Evolutionary conservation across 1,139 yeast species (phyloP).

Genomic region (Yamadazyma membranifaciens): DNA sequence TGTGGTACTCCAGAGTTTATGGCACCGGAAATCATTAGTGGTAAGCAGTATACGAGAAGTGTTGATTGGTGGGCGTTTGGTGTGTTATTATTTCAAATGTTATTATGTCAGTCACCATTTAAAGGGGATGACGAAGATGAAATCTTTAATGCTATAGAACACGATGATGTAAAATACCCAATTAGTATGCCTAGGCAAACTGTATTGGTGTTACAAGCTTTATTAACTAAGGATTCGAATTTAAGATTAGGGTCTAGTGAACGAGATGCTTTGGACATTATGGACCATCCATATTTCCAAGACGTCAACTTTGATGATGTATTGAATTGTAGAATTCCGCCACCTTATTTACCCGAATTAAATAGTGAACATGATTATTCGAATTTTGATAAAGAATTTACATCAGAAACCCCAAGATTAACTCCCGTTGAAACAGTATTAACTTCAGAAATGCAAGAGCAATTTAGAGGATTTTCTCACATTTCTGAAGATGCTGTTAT

Average conservation of each 20-base stretch:
- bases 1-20: slow-evolving; percentile 99
- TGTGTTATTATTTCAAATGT: slow-evolving; percentile 91
- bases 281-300: slow-evolving; percentile 91
- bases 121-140: slow-evolving; percentile 99
- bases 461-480: slow-evolving; percentile 94
- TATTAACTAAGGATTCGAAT: slow-evolving; percentile 84
- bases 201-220: slow-evolving; percentile 87
- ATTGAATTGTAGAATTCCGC: slow-evolving; percentile 66
- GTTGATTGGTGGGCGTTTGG: slow-evolving; percentile 99
- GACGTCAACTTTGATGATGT: slow-evolving; percentile 91
- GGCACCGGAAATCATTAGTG: slow-evolving; percentile 97
- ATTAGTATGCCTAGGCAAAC: slow-evolving; percentile 97
- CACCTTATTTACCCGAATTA: slow-evolving; percentile 83
- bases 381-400: slow-evolving; percentile 92
- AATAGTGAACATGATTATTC: slow-evolving; percentile 87
- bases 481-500: slow-evolving; percentile 66
- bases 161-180: slow-evolving; percentile 97
- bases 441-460: slow-evolving; percentile 89
- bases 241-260: slow-evolving; percentile 84
- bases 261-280: slow-evolving; percentile 86
- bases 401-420: slow-evolving; percentile 90
- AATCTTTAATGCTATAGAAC: slow-evolving; percentile 93
- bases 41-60: slow-evolving; percentile 86
- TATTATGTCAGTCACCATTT: slow-evolving; percentile 94
- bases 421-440: slow-evolving; percentile 91